Base-by-base conservation (phyloP, 305 asterid species). In the Fraxinus angustifolia region DNA sequence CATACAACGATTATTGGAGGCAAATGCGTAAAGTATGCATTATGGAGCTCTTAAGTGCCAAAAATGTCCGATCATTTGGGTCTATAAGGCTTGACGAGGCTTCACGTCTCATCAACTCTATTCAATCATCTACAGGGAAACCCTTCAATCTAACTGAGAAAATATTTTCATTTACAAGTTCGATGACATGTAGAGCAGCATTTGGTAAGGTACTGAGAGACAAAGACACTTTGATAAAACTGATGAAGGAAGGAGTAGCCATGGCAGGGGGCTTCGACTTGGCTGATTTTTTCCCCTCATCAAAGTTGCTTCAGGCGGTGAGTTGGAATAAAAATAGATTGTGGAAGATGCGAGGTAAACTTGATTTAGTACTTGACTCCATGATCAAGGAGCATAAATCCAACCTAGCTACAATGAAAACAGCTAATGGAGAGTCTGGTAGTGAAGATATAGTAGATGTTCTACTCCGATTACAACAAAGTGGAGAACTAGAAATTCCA, bases 371-470 rank as follows among this genome's bases (percentile, higher is more conserved):
- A 38, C 71, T 83, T 0, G 83, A 86, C 17, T 42, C 60, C 31
- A 75, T 83, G 0, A 16, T 86, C 2, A 10, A 23, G 12, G 81
- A 76, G 8, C 87, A 81, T n/a, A 75, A 77, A 45, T 28, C 42
- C 40, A 79, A 79, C 33, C 0, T 14, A 17, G 33, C 60, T 3
- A 28, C 19, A 0, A 28, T 14, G 3, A n/a, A 8, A 4, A 35
- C 48, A 19, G 76, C 12, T 5, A 74, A 21, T 28, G 60, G 80
- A 11, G 81, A 76, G 30, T 68, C 23, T 3, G 60, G 77, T 1
- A 80, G 77, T 8, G 83, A 83, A 53, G 86, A 83, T 65, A 28
- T 83, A 19, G 53, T 86, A 3, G 86, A 81, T 78, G 81, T 83
- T 33, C 81, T 86, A 2, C 3, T 83, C 12, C 56, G 48, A 33